Evolutionary conservation across 2,329 filamentous ascomycete species (phyloP).

Genomic region (Didymella pinodella): DNA sequence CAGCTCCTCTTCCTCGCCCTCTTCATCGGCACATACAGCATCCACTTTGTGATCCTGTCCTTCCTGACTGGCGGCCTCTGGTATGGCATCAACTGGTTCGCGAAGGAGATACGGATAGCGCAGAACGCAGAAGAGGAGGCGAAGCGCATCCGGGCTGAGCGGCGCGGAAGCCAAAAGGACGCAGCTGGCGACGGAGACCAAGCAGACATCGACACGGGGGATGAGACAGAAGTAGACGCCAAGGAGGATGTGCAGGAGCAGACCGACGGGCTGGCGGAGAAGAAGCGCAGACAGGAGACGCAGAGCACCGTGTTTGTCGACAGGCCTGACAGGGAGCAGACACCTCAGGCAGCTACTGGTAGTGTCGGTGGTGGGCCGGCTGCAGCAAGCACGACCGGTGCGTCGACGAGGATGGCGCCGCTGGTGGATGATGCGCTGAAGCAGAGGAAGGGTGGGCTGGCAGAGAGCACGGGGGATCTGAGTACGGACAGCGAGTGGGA

Average conservation of each 20-base stretch:
- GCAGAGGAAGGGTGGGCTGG: slow-evolving; percentile 54
- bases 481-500: slow-evolving; percentile 99
- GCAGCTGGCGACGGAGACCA: slow-evolving; percentile 38
- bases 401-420: slow-evolving; percentile 41
- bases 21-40: slow-evolving; percentile 80
- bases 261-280: slow-evolving; percentile 25
- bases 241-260: slow-evolving; percentile 41
- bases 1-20: slow-evolving; percentile 80
- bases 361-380: slow-evolving; percentile 22
- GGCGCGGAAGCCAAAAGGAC: slow-evolving; percentile 55
- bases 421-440: slow-evolving; percentile 50
- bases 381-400: slow-evolving; percentile 40
- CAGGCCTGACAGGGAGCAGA: slow-evolving; percentile 33
- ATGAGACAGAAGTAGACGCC: slow-evolving; percentile 57
- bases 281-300: slow-evolving; percentile 20
- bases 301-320: slow-evolving; percentile 50
- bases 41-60: slow-evolving; percentile 88
- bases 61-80: slow-evolving; percentile 81
- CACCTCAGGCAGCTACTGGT: slow-evolving; percentile 28
- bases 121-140: slow-evolving; percentile 60
- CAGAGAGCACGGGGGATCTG: slow-evolving; percentile 61
- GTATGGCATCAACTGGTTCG: slow-evolving; percentile 98
- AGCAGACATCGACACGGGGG: slow-evolving; percentile 53
- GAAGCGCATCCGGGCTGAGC: slow-evolving; percentile 53
- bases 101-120: slow-evolving; percentile 65